A percentile compares a stretch with the other conserved stretches of the same genome.
phyloP scores from a whole-genome alignment of 225 moss, liverwort and hornwort genomes.

The Lunularia cruciata region DNA sequence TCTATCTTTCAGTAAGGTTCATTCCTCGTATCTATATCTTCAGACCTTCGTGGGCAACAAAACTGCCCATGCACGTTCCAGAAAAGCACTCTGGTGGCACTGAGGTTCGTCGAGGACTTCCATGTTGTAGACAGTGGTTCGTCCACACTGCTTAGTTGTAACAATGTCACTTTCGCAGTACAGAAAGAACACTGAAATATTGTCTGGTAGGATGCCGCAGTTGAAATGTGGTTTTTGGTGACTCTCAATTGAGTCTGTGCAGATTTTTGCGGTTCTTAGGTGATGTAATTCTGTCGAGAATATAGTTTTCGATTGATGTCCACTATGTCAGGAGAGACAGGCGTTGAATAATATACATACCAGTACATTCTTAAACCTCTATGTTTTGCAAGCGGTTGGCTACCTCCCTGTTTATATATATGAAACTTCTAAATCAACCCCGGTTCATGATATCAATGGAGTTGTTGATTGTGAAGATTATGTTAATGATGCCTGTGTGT shows the following conservation, averaged over 20 bases:
- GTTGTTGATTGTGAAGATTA: no score
- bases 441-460: no score
- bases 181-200: constrained; percentile 8
- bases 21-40: background rate
- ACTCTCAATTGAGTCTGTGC: background rate
- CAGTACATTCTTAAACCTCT: background rate
- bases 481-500: no score
- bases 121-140: constrained; percentile 1
- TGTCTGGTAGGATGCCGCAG: constrained; percentile 1
- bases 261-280: constrained; percentile 18
- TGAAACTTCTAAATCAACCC: no score
- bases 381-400: constrained; percentile 1
- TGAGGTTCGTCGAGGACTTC: background rate
- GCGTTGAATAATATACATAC: constrained; percentile 8
- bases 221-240: background rate
- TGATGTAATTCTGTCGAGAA: constrained; percentile 7
- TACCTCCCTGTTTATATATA: background rate
- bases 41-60: background rate
- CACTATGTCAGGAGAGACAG: constrained; percentile 10
- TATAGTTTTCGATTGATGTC: background rate
- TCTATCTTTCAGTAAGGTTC: background rate
- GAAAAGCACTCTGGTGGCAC: no score
- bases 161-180: constrained; percentile 9
- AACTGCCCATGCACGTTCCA: background rate
- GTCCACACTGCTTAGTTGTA: constrained; percentile 9